These are phyloP conservation scores for Tympanopsis confertula DNA, from an alignment of 2,329 filamentous ascomycete genomes.

Conservation along the genomic window DNA sequence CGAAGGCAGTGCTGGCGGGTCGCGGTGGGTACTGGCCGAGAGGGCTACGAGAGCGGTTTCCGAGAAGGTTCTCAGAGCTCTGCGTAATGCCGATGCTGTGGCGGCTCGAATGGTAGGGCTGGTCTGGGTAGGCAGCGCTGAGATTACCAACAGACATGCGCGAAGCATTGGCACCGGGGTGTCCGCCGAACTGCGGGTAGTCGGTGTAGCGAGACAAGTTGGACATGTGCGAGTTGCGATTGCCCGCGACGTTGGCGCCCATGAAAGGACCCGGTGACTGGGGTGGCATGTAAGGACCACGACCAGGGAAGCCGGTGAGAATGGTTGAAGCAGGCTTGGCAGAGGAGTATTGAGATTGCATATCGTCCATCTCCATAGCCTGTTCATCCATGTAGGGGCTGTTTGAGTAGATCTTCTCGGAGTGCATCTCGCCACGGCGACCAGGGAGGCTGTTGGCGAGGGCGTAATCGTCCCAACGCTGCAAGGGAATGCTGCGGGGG, in stretches of 20 bases:
- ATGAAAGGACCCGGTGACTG: not conserved
- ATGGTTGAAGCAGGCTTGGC: not conserved
- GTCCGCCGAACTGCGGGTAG: not conserved
- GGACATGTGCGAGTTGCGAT: not conserved
- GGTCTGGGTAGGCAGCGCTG: not conserved
- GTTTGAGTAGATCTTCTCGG: slow-evolving; percentile 25
- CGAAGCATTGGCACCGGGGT: no score
- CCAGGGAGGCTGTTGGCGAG: slow-evolving; percentile 77
- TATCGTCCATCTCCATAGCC: slow-evolving; percentile 93
- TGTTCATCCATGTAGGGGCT: slow-evolving; percentile 52
- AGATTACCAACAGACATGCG: not conserved
- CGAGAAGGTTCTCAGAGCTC: not conserved
- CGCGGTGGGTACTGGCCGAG: slow-evolving; percentile 18
- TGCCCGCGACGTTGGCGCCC: not conserved
- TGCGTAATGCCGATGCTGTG: not conserved
- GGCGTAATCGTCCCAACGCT: slow-evolving; percentile 96
- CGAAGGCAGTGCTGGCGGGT: slow-evolving; percentile 28
- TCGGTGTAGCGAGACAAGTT: slow-evolving; percentile 21
- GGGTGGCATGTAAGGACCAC: not conserved
- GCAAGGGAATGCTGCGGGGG: slow-evolving; percentile 81
- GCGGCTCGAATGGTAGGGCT: not conserved
- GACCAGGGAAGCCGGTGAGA: slow-evolving; percentile 1
- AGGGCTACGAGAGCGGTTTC: slow-evolving; percentile 28
- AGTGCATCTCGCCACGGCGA: slow-evolving; percentile 70
- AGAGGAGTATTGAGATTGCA: slow-evolving; percentile 70